Evolutionary conservation across 2,329 filamentous ascomycete genomes (phyloP).

Genomic region (Sclerotinia spermophila): DNA sequence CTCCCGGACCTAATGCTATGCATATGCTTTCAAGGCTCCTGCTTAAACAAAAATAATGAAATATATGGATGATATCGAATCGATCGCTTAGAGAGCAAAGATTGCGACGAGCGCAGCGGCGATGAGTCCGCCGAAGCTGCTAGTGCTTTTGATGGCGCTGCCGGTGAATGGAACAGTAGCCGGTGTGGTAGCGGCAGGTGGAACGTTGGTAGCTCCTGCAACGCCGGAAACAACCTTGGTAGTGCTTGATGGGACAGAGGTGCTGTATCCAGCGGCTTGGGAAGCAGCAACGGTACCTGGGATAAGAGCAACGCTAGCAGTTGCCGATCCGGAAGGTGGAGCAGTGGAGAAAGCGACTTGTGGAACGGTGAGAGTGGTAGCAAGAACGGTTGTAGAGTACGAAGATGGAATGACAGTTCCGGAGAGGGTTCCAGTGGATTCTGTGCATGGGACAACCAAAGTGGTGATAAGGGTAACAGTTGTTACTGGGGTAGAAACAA

Average conservation of each 20-base stretch:
- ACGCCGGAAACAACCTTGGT: conserved; percentile 5
- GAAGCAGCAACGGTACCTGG: conserved; percentile 35
- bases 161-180: conserved; percentile 39
- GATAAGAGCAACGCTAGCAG: conserved; percentile 38
- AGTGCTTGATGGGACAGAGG: conserved; percentile 24
- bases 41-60: conserved; percentile 13
- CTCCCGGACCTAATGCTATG: conserved; percentile 7
- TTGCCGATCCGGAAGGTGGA: conserved; percentile 17
- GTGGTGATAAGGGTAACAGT: conserved; percentile 49
- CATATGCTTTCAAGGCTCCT: neutral
- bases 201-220: conserved; percentile 26
- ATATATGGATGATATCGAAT: neutral
- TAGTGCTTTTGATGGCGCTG: conserved; percentile 31
- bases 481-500: conserved; percentile 44
- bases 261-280: conserved; percentile 24
- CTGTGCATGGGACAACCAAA: conserved; percentile 49
- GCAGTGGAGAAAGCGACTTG: conserved; percentile 46
- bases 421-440: conserved; percentile 37
- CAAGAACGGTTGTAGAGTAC: conserved; percentile 46
- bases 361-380: conserved; percentile 50
- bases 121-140: conserved; percentile 31
- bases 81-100: conserved; percentile 29
- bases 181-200: conserved; percentile 30
- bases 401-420: conserved; percentile 48
- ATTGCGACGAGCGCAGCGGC: conserved; percentile 30